These are phyloP conservation scores for Komagataea norvegica DNA, from an alignment of 1,139 yeast genomes.

Conservation along the genomic window DNA sequence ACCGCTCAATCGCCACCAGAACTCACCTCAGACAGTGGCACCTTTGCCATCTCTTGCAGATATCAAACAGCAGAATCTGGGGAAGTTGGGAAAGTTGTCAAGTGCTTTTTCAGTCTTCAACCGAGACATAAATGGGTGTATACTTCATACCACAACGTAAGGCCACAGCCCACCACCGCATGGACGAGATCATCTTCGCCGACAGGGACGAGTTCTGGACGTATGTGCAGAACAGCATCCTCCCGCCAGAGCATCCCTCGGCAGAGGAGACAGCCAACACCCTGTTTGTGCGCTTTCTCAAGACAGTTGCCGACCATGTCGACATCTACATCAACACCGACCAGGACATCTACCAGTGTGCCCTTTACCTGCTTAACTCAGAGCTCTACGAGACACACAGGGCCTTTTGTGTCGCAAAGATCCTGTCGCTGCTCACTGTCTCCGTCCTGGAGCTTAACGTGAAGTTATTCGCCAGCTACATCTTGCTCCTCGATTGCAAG, in stretches of 20 bases:
- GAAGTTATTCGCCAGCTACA: constrained; percentile 44
- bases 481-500: constrained; percentile 45
- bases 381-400: constrained; percentile 32
- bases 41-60: background rate
- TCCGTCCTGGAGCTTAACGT: constrained; percentile 35
- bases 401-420: constrained; percentile 42
- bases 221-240: constrained; percentile 26
- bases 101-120: no score
- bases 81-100: no score
- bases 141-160: no score
- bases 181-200: constrained; percentile 19
- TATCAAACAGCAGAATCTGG: no score
- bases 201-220: constrained; percentile 29
- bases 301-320: constrained; percentile 31
- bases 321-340: constrained; percentile 30
- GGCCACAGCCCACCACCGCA: background rate
- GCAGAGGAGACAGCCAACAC: constrained; percentile 27
- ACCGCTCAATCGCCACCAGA: no score
- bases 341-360: constrained; percentile 33
- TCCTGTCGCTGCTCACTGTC: constrained; percentile 38
- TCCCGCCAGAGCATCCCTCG: constrained; percentile 12
- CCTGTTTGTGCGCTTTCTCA: constrained; percentile 31
- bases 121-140: no score
- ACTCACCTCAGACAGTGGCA: no score
- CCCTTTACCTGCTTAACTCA: constrained; percentile 32